phyloP scores from a whole-genome alignment of 2,329 filamentous ascomycete species.

The Cercospora berteroae region DNA sequence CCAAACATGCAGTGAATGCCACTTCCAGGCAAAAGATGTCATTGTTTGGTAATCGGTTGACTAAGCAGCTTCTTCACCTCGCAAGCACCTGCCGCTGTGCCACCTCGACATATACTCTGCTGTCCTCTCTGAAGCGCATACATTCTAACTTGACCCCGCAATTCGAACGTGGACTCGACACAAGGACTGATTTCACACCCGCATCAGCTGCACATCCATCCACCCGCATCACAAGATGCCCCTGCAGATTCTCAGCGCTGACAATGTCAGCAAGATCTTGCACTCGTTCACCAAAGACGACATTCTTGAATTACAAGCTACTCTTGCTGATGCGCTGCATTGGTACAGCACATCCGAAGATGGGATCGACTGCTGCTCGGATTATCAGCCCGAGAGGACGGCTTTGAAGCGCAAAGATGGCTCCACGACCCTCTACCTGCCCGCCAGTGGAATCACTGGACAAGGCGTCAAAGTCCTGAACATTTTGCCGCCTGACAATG shows the following conservation, averaged over 20 bases:
- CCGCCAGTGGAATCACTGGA: slow-evolving; percentile 58
- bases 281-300: slow-evolving; percentile 57
- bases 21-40: neutral
- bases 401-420: slow-evolving; percentile 61
- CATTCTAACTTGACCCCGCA: neutral
- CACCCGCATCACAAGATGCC: slow-evolving; percentile 47
- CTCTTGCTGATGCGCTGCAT: slow-evolving; percentile 59
- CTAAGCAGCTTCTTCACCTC: neutral
- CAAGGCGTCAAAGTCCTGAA: slow-evolving; percentile 66
- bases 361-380: slow-evolving; percentile 55
- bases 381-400: slow-evolving; percentile 62
- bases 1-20: no score
- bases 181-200: neutral
- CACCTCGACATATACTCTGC: neutral
- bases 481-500: slow-evolving; percentile 42
- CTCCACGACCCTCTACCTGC: slow-evolving; percentile 65
- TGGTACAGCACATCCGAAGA: slow-evolving; percentile 65
- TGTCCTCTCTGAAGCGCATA: neutral
- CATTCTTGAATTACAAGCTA: slow-evolving; percentile 56
- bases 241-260: slow-evolving; percentile 58
- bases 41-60: slow-evolving; percentile 1
- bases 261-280: slow-evolving; percentile 56
- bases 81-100: neutral
- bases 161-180: neutral
- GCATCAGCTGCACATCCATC: neutral